Percentiles rank a stretch among this genome's conserved stretches.
These are phyloP conservation scores for Aspergillus clavatus DNA, from an alignment of 2,329 filamentous ascomycete species.

Conservation along the genomic window DNA sequence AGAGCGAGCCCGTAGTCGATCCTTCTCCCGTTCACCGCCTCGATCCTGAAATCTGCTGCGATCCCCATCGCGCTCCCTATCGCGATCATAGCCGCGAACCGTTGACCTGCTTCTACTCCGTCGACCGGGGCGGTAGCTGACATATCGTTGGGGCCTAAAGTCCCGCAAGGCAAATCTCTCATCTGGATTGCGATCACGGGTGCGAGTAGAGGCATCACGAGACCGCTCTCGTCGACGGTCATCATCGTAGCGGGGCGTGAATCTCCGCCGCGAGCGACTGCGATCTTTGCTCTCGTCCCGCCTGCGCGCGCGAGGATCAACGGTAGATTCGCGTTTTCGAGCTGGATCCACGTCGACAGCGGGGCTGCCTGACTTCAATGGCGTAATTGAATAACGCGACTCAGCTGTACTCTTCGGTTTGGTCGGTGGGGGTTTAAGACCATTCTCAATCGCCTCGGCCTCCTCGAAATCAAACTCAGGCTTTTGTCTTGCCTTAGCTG, in stretches of 20 bases:
- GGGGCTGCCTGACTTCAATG: conserved; percentile 26
- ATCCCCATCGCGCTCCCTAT: conserved; percentile 22
- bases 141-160: conserved; percentile 25
- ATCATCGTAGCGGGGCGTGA: conserved; percentile 26
- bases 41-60: conserved; percentile 15
- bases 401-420: conserved; percentile 25
- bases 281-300: conserved; percentile 26
- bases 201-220: conserved; percentile 24
- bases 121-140: conserved; percentile 30
- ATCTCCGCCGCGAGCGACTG: conserved; percentile 27
- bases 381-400: conserved; percentile 23
- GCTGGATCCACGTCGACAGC: conserved; percentile 22
- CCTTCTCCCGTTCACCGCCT: not conserved
- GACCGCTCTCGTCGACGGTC: conserved; percentile 27
- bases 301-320: conserved; percentile 21
- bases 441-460: conserved; percentile 40
- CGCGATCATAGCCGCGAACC: conserved; percentile 23
- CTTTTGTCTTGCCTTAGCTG: conserved; percentile 48
- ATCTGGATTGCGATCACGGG: conserved; percentile 31
- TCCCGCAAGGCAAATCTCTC: conserved; percentile 30
- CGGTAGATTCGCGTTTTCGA: conserved; percentile 24
- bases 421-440: conserved; percentile 29
- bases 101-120: conserved; percentile 34
- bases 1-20: conserved; percentile 4
- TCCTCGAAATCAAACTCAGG: conserved; percentile 50